Percentiles rank a stretch among this genome's conserved stretches.
These are phyloP conservation scores for Phytophthora multivora DNA, from an alignment of 352 stramenopile genomes.

Conservation along the genomic window DNA sequence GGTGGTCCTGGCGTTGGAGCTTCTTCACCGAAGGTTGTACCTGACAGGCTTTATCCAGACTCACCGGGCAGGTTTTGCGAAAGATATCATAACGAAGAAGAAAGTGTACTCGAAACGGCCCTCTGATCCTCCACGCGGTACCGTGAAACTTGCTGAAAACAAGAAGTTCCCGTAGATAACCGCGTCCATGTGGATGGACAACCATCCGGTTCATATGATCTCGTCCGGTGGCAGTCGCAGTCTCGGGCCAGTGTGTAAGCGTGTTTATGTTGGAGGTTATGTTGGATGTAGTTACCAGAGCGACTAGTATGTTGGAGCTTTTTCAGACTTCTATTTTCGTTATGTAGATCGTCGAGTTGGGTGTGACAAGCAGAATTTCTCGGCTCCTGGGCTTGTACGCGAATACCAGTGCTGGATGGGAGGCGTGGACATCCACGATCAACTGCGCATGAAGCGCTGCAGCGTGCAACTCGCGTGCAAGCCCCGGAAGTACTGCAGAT, in stretches of 20 bases:
- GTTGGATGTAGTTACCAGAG: not conserved
- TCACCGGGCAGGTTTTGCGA: not conserved
- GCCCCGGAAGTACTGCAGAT: not conserved
- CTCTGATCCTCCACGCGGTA: not conserved
- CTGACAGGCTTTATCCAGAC: not conserved
- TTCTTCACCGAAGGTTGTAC: not conserved
- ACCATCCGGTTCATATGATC: conserved; percentile 13
- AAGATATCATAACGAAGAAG: conserved; percentile 1
- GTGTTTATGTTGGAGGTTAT: conserved; percentile 6
- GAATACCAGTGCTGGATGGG: conserved; percentile 33
- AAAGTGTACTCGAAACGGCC: not conserved
- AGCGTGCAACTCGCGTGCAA: not conserved
- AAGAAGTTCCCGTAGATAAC: conserved; percentile 5
- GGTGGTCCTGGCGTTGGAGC: not conserved
- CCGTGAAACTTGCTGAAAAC: conserved; percentile 5
- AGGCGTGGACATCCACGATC: conserved; percentile 1
- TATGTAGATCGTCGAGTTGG: not conserved
- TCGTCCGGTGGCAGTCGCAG: not conserved
- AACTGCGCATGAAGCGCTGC: not conserved
- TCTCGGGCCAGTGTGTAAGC: conserved; percentile 7
- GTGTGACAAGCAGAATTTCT: not conserved
- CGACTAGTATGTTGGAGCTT: no score
- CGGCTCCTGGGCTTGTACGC: conserved; percentile 7
- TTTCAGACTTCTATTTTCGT: no score
- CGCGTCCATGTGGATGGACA: conserved; percentile 7